These are phyloP conservation scores for Isabelozyma gotoi DNA, from an alignment of 805 yeast species.

Conservation along the genomic window DNA sequence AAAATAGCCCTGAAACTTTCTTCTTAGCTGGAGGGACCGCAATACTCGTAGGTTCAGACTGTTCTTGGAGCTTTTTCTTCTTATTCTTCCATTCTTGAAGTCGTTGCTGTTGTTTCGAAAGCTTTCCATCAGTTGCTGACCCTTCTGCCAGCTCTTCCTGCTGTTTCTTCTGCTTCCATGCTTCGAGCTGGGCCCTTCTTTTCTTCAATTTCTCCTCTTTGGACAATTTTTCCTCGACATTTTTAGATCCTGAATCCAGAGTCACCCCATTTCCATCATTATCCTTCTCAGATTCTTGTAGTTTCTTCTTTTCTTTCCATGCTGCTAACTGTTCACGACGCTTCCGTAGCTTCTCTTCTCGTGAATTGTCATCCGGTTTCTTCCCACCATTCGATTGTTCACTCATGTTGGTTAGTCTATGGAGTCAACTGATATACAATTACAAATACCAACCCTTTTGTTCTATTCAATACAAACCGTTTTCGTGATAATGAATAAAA, in stretches of 20 bases:
- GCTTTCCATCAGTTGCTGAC: constrained; percentile 11
- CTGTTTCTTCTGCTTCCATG: constrained; percentile 51
- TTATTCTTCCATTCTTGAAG: constrained; percentile 59
- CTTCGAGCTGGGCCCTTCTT: constrained; percentile 54
- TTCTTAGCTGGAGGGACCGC: neutral
- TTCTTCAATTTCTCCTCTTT: constrained; percentile 33
- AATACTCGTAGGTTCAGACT: neutral
- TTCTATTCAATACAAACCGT: neutral
- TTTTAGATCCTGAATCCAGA: neutral
- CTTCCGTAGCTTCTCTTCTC: constrained; percentile 32
- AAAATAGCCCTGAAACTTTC: neutral
- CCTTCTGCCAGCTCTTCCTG: constrained; percentile 8
- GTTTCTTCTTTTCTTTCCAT: constrained; percentile 59
- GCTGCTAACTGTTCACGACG: constrained; percentile 56
- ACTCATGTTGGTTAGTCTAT: neutral
- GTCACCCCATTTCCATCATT: neutral
- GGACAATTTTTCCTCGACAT: constrained; percentile 5
- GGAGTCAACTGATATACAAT: neutral
- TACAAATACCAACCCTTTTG: neutral
- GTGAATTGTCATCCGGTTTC: constrained; percentile 3
- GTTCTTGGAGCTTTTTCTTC: constrained; percentile 21
- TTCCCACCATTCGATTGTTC: neutral
- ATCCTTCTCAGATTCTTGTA: constrained; percentile 10
- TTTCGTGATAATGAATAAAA: too few species aligned
- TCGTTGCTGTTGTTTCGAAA: constrained; percentile 32